These are phyloP conservation scores for Trichosporon ovoides DNA, from an alignment of 1,284 basidiomycete genomes.

Conservation along the genomic window DNA sequence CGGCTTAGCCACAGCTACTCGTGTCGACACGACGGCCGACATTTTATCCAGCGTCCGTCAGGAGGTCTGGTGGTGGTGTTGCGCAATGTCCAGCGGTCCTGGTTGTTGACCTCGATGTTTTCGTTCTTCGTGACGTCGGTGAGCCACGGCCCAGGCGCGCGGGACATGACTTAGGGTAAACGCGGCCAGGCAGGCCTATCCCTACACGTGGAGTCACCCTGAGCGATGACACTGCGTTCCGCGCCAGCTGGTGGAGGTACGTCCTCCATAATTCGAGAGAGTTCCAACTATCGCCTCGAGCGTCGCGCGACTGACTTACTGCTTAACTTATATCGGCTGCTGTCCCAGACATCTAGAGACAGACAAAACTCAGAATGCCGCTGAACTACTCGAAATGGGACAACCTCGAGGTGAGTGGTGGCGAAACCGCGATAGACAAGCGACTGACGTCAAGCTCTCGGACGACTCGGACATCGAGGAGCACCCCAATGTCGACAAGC, in stretches of 20 bases:
- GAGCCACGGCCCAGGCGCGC: neutral
- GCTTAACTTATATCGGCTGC: neutral
- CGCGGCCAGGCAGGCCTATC: neutral
- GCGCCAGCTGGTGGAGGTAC: neutral
- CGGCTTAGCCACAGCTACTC: neutral
- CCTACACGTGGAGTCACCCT: neutral
- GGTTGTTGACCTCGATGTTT: slow-evolving; percentile 4
- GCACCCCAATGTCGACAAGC: slow-evolving; percentile 93
- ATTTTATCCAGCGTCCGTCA: neutral
- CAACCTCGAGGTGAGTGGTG: slow-evolving; percentile 68
- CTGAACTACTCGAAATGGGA: slow-evolving; percentile 99
- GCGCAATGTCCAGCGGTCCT: neutral
- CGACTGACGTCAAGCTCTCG: slow-evolving; percentile 62
- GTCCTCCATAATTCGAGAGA: slow-evolving; percentile 4
- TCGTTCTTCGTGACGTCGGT: slow-evolving; percentile 6
- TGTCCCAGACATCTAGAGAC: neutral
- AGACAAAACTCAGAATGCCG: slow-evolving; percentile 36
- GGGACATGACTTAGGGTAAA: neutral
- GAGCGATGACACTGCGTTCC: neutral
- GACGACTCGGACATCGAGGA: slow-evolving; percentile 99
- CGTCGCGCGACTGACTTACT: neutral
- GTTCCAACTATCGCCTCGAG: neutral
- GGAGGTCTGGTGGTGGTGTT: neutral
- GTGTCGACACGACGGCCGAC: neutral
- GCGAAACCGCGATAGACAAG: neutral